Base-by-base conservation (phyloP, 805 yeast genomes). In the Ogataea nakhonphanomensis region DNA sequence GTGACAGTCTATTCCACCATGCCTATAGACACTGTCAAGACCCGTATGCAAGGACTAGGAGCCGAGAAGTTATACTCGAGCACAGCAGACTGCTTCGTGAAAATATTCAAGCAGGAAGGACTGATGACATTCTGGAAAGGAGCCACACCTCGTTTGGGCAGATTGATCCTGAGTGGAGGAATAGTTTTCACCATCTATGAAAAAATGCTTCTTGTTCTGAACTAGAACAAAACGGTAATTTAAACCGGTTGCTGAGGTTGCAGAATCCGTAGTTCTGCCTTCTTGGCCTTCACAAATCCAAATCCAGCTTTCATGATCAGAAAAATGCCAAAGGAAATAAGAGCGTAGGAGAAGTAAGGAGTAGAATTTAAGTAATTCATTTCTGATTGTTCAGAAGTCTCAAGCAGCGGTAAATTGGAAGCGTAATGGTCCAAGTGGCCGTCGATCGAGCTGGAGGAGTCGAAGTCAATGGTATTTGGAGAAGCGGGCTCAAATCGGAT, bases 171-270 rank as follows among this genome's bases (percentile, higher is more conserved):
- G 58, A 84, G 95, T 65, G 99, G 99, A 46, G 99, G 99, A 55
- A 91, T 91, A 51, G 97, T 93, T 22, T 91, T 91, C 67, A 93
- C 98, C 14, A 86, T 93, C 41, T 91, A 91, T 62, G 99, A 91
- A 62, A 86, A 89, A 66, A 83, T 91, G 69, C 70, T 91, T 62
- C 76, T 70, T 27, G 37, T 82, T n/a, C 55, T 81, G 61, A 65
- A 57, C 14, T 74, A 57, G 47, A 17, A 17, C 20, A 17, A 5
- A 3, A 17, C 5, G 5, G 20, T 5, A 17, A 5, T 17, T 30
- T 15, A 34, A 12, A 33, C 43, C 11, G 34, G 33, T 23, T 33
- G 38, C 24, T 46, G 40, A 2, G 62, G 59, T 21, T 43, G 37
- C 22, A 57, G 36, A 22, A 86, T 81, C 15, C 68, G 73, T 43